Evolutionary conservation across 1,284 basidiomycete genomes (phyloP).

Genomic region (Naganishia cerealis): DNA sequence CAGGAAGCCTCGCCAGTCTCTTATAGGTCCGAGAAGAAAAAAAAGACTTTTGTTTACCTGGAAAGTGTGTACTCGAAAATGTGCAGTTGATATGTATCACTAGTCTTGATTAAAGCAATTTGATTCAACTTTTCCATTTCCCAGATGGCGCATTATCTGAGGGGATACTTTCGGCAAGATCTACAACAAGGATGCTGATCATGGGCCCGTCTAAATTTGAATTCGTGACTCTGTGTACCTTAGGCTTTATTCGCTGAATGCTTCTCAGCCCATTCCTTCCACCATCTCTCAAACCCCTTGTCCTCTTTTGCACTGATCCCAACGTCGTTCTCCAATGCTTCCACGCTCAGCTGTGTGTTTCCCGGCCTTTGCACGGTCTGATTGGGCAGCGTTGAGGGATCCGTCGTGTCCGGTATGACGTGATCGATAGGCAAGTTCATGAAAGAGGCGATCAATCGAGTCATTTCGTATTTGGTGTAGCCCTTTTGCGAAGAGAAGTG

Average conservation of each 20-base stretch:
- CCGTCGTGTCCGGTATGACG: slow-evolving; percentile 43
- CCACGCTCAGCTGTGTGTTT: slow-evolving; percentile 49
- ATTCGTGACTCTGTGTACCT: background rate
- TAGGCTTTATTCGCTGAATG: background rate
- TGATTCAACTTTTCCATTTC: background rate
- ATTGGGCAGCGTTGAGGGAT: slow-evolving; percentile 30
- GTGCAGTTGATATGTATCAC: background rate
- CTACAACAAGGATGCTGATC: background rate
- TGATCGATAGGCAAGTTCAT: slow-evolving; percentile 48
- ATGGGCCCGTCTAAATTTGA: background rate
- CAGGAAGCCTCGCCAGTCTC: no score
- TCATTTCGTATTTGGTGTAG: slow-evolving; percentile 59
- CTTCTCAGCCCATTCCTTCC: slow-evolving; percentile 39
- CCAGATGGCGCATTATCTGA: no score
- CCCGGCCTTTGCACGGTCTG: slow-evolving; percentile 46
- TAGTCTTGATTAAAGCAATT: background rate
- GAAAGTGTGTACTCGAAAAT: no score
- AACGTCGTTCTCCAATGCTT: slow-evolving; percentile 40
- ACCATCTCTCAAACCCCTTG: slow-evolving; percentile 48
- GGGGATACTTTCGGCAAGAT: background rate
- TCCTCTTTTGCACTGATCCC: slow-evolving; percentile 46
- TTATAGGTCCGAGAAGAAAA: no score
- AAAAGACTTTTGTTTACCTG: no score
- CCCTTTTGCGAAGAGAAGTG: slow-evolving; percentile 56
- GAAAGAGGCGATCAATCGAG: slow-evolving; percentile 45